These are phyloP conservation scores for Fragosphaeria purpurea DNA, from an alignment of 2,329 filamentous ascomycete genomes.

Conservation along the genomic window DNA sequence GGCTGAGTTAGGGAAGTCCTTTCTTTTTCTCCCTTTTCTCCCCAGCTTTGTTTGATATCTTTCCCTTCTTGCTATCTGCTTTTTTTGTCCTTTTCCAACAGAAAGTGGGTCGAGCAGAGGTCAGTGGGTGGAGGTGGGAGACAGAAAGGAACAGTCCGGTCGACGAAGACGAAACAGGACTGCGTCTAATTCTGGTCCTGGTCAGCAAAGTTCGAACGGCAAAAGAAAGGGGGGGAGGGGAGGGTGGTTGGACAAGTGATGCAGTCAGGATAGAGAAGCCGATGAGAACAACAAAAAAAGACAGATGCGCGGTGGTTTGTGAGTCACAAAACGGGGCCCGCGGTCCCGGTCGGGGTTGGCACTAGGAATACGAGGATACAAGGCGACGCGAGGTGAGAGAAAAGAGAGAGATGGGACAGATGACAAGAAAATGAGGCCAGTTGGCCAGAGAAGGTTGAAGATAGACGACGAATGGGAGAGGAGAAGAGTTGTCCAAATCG, in stretches of 20 bases:
- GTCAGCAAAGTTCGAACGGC: neutral
- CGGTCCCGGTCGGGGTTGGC: neutral
- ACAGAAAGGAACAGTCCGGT: too few species aligned
- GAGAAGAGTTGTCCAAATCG: neutral
- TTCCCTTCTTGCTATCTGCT: too few species aligned
- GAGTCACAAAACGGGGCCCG: conserved; percentile 4
- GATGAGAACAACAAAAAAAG: neutral
- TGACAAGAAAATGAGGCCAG: too few species aligned
- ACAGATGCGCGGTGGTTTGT: neutral
- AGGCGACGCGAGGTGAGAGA: conserved; percentile 7
- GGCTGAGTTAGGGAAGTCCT: too few species aligned
- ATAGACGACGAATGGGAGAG: conserved; percentile 15
- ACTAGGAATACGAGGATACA: neutral
- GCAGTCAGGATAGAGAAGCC: conserved; percentile 1
- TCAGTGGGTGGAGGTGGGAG: too few species aligned
- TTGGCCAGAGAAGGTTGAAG: conserved; percentile 2
- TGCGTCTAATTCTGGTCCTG: neutral
- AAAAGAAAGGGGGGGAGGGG: neutral
- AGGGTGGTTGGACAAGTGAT: conserved; percentile 1
- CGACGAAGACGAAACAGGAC: too few species aligned
- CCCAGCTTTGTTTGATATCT: too few species aligned
- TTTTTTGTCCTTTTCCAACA: too few species aligned
- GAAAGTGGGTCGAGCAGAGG: too few species aligned
- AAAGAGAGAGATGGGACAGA: conserved; percentile 6
- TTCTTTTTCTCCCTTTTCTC: too few species aligned